phyloP scores from a whole-genome alignment of 768 basidiomycete species.

The Suillus discolor region DNA sequence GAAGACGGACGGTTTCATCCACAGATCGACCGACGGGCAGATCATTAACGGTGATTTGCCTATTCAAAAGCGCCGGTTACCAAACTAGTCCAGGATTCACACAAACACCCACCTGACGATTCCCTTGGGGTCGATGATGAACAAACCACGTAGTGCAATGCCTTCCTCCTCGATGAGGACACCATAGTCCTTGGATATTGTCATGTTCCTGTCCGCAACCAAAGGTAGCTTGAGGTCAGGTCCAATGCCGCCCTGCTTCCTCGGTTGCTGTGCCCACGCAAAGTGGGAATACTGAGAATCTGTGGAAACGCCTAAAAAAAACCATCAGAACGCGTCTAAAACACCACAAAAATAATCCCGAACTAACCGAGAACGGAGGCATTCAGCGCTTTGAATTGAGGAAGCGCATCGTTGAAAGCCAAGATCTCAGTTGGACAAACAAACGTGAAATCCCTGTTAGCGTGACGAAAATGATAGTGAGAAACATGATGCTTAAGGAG shows the following conservation, averaged over 20 bases:
- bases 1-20: constrained; percentile 86
- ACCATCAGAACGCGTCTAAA: constrained; percentile 8
- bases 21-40: constrained; percentile 95
- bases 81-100: not conserved
- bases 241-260: constrained; percentile 87
- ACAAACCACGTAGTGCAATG: constrained; percentile 83
- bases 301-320: constrained; percentile 70
- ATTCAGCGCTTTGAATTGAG: constrained; percentile 71
- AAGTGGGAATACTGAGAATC: constrained; percentile 90
- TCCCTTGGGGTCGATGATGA: constrained; percentile 87
- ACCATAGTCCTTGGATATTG: constrained; percentile 82
- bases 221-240: constrained; percentile 86
- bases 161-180: constrained; percentile 89
- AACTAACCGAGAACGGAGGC: constrained; percentile 74
- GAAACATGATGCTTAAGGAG: not conserved
- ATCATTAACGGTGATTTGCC: constrained; percentile 89
- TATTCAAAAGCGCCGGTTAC: constrained; percentile 24
- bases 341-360: not conserved
- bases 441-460: constrained; percentile 77
- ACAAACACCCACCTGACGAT: constrained; percentile 52
- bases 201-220: constrained; percentile 78
- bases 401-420: constrained; percentile 88
- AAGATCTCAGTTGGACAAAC: constrained; percentile 96
- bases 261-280: constrained; percentile 81
- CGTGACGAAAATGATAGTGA: constrained; percentile 1